Evolutionary conservation across 169 alveolate genomes (phyloP).

Genomic region (Eimeria necatrix): DNA sequence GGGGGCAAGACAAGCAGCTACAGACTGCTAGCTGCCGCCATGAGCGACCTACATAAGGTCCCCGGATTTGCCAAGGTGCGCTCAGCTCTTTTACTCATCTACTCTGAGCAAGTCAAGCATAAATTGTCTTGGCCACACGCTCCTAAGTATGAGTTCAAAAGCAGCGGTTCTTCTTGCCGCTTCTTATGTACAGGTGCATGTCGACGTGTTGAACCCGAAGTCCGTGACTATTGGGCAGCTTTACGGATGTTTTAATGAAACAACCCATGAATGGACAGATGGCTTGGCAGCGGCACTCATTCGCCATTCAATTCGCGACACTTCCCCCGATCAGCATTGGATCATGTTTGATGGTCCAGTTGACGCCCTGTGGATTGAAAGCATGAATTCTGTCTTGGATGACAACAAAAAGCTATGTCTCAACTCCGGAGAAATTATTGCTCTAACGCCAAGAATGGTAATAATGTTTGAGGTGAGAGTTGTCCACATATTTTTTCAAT

Average conservation of each 20-base stretch:
- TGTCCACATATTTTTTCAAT: too few species aligned
- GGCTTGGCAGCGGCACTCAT: conserved; percentile 93
- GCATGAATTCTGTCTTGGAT: conserved; percentile 97
- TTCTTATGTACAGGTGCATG: conserved; percentile 86
- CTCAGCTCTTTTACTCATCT: not conserved
- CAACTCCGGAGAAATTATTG: conserved; percentile 95
- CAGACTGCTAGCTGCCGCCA: conserved; percentile 88
- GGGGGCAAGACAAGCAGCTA: conserved; percentile 96
- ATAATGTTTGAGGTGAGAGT: conserved; percentile 93
- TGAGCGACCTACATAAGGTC: conserved; percentile 84
- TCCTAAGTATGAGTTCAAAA: not conserved
- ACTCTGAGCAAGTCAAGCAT: not conserved
- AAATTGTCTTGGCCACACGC: not conserved
- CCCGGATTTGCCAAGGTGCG: conserved; percentile 71
- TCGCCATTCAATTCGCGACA: conserved; percentile 89
- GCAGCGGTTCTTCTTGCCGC: conserved; percentile 48
- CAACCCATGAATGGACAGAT: conserved; percentile 94
- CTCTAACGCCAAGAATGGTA: conserved; percentile 95
- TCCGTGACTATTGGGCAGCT: conserved; percentile 92
- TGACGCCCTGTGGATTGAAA: conserved; percentile 98
- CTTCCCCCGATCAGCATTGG: conserved; percentile 90
- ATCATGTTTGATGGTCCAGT: conserved; percentile 97
- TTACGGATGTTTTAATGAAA: conserved; percentile 93
- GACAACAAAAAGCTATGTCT: conserved; percentile 97
- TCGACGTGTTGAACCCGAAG: conserved; percentile 93